These are phyloP conservation scores for Backusella tuberculispora DNA, from an alignment of 192 early-diverging fungal species.

Conservation along the genomic window DNA sequence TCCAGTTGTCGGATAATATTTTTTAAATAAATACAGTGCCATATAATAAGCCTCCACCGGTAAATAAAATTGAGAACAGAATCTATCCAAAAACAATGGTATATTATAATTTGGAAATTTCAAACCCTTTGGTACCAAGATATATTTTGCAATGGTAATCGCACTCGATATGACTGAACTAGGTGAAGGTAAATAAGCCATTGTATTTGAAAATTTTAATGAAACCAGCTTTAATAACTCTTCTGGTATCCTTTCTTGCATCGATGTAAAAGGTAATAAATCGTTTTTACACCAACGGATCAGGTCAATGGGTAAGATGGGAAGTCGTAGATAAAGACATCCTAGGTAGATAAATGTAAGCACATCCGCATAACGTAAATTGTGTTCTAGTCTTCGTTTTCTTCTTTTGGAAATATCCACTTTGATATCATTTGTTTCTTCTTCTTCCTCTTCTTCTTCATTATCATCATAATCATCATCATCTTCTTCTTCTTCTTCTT, in stretches of 20 bases:
- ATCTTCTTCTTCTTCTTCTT: background rate
- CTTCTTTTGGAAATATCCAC: background rate
- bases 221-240: background rate
- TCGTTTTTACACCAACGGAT: slow-evolving; percentile 26
- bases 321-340: slow-evolving; percentile 30
- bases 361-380: background rate
- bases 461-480: background rate
- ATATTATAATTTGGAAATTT: slow-evolving; percentile 27
- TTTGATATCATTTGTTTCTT: background rate
- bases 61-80: slow-evolving; percentile 32
- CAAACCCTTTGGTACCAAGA: background rate
- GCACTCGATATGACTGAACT: background rate
- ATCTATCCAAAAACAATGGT: slow-evolving; percentile 28
- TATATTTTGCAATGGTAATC: background rate
- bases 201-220: background rate
- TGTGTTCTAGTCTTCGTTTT: background rate
- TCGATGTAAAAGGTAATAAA: slow-evolving; percentile 23
- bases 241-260: background rate
- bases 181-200: background rate
- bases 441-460: background rate
- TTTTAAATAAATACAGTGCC: slow-evolving; percentile 10
- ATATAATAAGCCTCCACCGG: slow-evolving; percentile 34
- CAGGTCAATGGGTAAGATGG: slow-evolving; percentile 30
- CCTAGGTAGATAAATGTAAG: slow-evolving; percentile 29
- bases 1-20: background rate